A percentile compares a stretch with the other conserved stretches of the same genome.
These are phyloP conservation scores for Debaryomyces prosopidis DNA, from an alignment of 805 yeast species.

Conservation along the genomic window DNA sequence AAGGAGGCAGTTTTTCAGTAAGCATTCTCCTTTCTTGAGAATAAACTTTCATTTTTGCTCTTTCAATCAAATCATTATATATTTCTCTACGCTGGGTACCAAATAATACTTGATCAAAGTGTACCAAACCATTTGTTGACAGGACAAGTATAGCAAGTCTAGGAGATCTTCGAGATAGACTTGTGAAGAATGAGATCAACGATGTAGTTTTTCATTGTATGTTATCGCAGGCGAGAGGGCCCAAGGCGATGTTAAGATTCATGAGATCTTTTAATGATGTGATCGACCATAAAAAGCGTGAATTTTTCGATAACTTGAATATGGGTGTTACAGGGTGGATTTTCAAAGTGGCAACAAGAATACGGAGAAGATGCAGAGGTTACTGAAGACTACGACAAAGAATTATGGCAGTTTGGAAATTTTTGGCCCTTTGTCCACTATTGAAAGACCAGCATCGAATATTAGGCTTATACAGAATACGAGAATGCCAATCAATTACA, in stretches of 20 bases:
- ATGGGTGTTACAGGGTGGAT: constrained; percentile 82
- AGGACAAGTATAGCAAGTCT: constrained; percentile 16
- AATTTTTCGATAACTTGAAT: constrained; percentile 43
- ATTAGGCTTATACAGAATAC: too few species aligned
- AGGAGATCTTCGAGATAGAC: constrained; percentile 36
- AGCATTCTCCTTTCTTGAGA: too few species aligned
- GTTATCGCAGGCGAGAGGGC: constrained; percentile 89
- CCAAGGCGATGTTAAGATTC: constrained; percentile 73
- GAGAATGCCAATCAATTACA: too few species aligned
- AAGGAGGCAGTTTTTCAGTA: too few species aligned
- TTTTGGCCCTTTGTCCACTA: background rate
- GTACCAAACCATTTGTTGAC: background rate
- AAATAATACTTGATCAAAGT: background rate
- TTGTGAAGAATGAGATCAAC: constrained; percentile 31
- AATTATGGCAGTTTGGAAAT: constrained; percentile 32
- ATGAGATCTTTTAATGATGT: constrained; percentile 43
- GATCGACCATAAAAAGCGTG: constrained; percentile 21
- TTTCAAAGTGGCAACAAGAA: constrained; percentile 73
- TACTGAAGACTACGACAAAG: constrained; percentile 51
- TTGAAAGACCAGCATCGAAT: too few species aligned
- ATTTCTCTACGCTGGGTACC: background rate
- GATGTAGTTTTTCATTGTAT: constrained; percentile 89
- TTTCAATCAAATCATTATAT: background rate
- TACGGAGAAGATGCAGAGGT: constrained; percentile 68
- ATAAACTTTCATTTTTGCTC: background rate